Evolutionary conservation across 352 stramenopile genomes (phyloP).

Genomic region (Globisporangium uncinulatum): DNA sequence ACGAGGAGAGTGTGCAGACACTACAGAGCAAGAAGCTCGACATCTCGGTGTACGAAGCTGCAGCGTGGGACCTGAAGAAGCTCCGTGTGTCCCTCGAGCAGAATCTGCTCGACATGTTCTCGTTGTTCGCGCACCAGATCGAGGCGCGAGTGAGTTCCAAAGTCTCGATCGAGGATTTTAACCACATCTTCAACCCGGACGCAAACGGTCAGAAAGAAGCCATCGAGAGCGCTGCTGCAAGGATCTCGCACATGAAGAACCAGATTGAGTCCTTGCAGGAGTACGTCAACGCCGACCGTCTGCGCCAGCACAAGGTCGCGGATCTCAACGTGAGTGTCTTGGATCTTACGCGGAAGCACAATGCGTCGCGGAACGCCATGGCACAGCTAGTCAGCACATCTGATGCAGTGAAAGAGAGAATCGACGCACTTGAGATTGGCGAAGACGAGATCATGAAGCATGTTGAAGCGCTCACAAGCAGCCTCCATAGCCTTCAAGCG

Average conservation of each 20-base stretch:
- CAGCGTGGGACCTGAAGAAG: slow-evolving; percentile 46
- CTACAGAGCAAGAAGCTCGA: slow-evolving; percentile 56
- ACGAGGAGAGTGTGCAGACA: slow-evolving; percentile 18
- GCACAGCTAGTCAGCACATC: slow-evolving; percentile 32
- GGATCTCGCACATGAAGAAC: slow-evolving; percentile 46
- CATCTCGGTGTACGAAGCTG: slow-evolving; percentile 53
- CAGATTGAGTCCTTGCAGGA: slow-evolving; percentile 38
- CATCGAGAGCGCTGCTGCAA: slow-evolving; percentile 35
- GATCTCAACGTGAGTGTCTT: slow-evolving; percentile 41
- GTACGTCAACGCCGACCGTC: slow-evolving; percentile 37
- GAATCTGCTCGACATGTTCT: slow-evolving; percentile 51
- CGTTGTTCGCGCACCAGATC: slow-evolving; percentile 45
- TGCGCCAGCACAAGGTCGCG: slow-evolving; percentile 40
- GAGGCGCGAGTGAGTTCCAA: slow-evolving; percentile 46
- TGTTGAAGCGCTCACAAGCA: slow-evolving; percentile 16
- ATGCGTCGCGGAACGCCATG: slow-evolving; percentile 31
- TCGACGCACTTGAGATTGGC: slow-evolving; percentile 14
- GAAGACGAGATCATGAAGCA: slow-evolving; percentile 18
- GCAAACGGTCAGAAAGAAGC: slow-evolving; percentile 38
- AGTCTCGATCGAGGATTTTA: slow-evolving; percentile 57
- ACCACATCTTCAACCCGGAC: slow-evolving; percentile 56
- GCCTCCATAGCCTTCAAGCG: slow-evolving; percentile 14
- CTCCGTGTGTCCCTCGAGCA: slow-evolving; percentile 49
- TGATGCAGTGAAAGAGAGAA: slow-evolving; percentile 20
- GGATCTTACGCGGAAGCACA: slow-evolving; percentile 49